These are phyloP conservation scores for Dothideomycetes sp. DNA, from an alignment of 2,329 filamentous ascomycete genomes.

Conservation along the genomic window DNA sequence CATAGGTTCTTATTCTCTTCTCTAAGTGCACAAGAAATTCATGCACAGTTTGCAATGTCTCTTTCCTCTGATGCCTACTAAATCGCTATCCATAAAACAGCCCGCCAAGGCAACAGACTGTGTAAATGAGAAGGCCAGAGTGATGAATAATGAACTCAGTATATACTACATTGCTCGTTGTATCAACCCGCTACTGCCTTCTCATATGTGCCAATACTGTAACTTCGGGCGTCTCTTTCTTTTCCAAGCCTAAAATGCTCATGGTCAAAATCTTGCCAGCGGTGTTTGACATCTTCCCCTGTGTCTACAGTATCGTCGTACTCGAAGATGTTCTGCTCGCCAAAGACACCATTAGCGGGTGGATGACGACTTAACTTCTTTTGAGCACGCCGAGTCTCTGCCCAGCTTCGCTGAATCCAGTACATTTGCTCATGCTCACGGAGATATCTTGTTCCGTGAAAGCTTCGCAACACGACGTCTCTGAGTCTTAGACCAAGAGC, in stretches of 20 bases:
- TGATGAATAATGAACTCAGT: too few species aligned
- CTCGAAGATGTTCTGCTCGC: constrained; percentile 11
- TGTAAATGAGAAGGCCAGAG: too few species aligned
- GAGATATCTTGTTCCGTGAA: constrained; percentile 50
- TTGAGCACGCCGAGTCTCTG: constrained; percentile 12
- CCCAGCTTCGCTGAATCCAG: constrained; percentile 18
- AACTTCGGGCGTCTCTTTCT: constrained; percentile 2
- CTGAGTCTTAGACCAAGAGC: constrained; percentile 51
- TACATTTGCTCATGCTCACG: constrained; percentile 30
- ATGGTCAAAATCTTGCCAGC: constrained; percentile 16
- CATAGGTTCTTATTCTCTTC: too few species aligned
- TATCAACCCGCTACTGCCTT: background rate
- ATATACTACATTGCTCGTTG: background rate
- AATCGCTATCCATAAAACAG: too few species aligned
- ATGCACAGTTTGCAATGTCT: too few species aligned
- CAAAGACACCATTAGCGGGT: constrained; percentile 9
- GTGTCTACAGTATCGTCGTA: constrained; percentile 15
- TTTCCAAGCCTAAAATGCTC: constrained; percentile 3
- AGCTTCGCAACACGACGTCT: constrained; percentile 49
- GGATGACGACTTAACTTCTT: constrained; percentile 10
- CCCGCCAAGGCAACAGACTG: too few species aligned
- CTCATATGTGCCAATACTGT: constrained; percentile 3
- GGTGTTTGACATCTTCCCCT: constrained; percentile 10
- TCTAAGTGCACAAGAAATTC: too few species aligned
- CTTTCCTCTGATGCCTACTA: too few species aligned